Conservation (phyloP, 106 monocot genomes). For the Dendrobium nobile region DNA sequence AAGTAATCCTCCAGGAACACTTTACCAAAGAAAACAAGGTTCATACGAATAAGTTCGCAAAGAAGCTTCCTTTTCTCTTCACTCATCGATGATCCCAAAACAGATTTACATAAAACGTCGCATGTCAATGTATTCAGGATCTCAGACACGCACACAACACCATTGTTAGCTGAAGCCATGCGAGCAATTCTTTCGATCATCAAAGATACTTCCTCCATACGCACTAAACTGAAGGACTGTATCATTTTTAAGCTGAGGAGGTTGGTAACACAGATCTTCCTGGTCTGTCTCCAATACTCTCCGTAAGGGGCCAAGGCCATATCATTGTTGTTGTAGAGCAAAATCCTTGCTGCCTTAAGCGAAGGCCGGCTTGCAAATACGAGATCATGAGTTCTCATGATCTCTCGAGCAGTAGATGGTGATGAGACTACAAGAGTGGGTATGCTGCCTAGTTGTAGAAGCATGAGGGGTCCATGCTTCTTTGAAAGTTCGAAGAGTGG, state of each 20-base stretch:
- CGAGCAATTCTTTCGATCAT: not conserved
- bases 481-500: constrained; percentile 1
- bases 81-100: not conserved
- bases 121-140: not conserved
- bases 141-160: not conserved
- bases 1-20: constrained; percentile 28
- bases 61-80: not conserved
- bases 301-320: constrained; percentile 9
- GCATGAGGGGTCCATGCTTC: constrained; percentile 23
- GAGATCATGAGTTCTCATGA: constrained; percentile 7
- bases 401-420: not conserved
- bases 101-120: constrained; percentile 3
- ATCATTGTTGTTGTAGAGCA: not conserved
- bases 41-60: not conserved
- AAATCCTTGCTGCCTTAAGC: not conserved
- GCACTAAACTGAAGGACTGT: not conserved
- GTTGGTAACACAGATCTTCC: not conserved
- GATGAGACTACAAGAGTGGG: constrained; percentile 20
- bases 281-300: constrained; percentile 8
- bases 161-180: not conserved
- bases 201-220: constrained; percentile 4
- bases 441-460: constrained; percentile 9
- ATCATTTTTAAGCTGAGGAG: constrained; percentile 2
- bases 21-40: not conserved
- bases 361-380: constrained; percentile 5